These are phyloP conservation scores for Xylaria bambusicola DNA, from an alignment of 495 filamentous ascomycete species.

Conservation along the genomic window DNA sequence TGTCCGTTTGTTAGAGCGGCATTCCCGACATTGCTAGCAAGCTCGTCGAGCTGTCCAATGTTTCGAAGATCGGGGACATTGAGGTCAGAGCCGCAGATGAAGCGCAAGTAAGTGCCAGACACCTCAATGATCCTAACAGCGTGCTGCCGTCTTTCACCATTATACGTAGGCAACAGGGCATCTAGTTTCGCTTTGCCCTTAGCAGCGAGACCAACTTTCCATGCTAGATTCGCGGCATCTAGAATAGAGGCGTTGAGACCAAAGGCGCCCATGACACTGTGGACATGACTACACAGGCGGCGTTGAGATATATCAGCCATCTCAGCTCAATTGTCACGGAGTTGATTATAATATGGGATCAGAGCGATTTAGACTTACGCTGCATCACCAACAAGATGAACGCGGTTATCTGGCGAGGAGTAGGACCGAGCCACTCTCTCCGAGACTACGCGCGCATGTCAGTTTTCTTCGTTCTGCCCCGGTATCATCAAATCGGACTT, in stretches of 20 bases:
- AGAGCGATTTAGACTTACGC: constrained; percentile 29
- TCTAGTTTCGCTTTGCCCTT: constrained; percentile 20
- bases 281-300: constrained; percentile 30
- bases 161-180: constrained; percentile 37
- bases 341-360: too few relatives aligned
- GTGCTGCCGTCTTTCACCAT: constrained; percentile 35
- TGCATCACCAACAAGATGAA: constrained; percentile 43
- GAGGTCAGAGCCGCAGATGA: constrained; percentile 33
- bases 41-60: too few relatives aligned
- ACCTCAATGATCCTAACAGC: constrained; percentile 36
- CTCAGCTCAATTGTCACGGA: too few relatives aligned
- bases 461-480: neutral
- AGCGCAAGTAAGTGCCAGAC: constrained; percentile 39
- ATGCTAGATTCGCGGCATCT: constrained; percentile 41
- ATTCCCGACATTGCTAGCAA: too few relatives aligned
- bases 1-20: too few relatives aligned
- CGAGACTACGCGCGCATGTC: constrained; percentile 21
- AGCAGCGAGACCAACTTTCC: constrained; percentile 40
- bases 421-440: constrained; percentile 39
- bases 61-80: constrained; percentile 24
- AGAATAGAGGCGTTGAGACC: constrained; percentile 44
- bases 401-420: constrained; percentile 35
- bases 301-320: constrained; percentile 8
- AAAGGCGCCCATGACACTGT: constrained; percentile 44
- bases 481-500: neutral